phyloP scores from a whole-genome alignment of 768 basidiomycete genomes.

The Thelephora ganbajun region DNA sequence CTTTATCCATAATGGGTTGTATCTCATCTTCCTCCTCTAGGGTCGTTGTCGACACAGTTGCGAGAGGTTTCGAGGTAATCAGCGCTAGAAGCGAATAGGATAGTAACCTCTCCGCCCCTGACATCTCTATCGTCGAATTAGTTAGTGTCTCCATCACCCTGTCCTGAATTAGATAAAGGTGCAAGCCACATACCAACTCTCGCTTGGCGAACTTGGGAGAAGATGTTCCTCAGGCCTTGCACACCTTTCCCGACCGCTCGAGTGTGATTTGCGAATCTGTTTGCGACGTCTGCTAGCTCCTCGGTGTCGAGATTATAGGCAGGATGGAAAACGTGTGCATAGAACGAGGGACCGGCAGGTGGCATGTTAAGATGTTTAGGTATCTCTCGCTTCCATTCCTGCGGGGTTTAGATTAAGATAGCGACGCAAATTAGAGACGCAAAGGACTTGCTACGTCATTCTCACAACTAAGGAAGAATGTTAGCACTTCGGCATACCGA shows the following conservation, averaged over 20 bases:
- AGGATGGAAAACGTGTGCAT: constrained; percentile 70
- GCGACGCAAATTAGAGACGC: not conserved
- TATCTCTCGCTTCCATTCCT: constrained; percentile 63
- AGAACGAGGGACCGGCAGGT: constrained; percentile 64
- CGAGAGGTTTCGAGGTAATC: constrained; percentile 54
- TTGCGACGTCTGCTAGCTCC: constrained; percentile 45
- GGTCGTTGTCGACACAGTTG: constrained; percentile 27
- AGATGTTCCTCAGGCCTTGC: constrained; percentile 48
- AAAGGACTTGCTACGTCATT: constrained; percentile 46
- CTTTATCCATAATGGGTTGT: constrained; percentile 18
- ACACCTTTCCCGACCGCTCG: constrained; percentile 56
- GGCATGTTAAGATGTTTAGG: constrained; percentile 46
- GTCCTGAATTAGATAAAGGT: not conserved
- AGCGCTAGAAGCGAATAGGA: constrained; percentile 64
- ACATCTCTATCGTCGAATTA: constrained; percentile 45
- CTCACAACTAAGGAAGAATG: constrained; percentile 68
- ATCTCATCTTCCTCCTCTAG: constrained; percentile 29
- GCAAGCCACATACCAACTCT: constrained; percentile 38
- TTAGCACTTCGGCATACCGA: constrained; percentile 65
- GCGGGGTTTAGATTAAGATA: constrained; percentile 1
- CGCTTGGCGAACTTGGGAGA: constrained; percentile 48
- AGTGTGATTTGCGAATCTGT: constrained; percentile 52
- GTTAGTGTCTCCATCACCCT: too few relatives aligned
- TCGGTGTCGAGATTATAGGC: constrained; percentile 71
- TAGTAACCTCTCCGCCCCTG: constrained; percentile 57